Evolutionary conservation across 257 asterid genomes (phyloP), one percentile per base, ranked within the genome.

Genomic region (Solanum pennellii): DNA sequence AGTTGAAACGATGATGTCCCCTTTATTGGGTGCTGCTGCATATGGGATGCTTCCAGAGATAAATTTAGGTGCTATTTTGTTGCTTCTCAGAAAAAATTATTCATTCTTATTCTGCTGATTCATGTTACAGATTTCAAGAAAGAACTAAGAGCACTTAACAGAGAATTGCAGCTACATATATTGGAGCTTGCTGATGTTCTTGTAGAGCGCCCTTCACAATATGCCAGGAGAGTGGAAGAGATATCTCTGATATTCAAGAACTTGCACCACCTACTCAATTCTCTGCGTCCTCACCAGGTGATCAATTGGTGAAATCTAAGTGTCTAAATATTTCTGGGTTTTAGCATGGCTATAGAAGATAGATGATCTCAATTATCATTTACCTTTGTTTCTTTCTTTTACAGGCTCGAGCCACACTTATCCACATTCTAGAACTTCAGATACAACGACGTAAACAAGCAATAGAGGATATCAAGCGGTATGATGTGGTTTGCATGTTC

Each of bases 251-350:
- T 97, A 89, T 95, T 94, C 91, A 96, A 97, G 93, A 97, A 97
- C 87, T 87, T 97, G 90, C 96, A 96, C 89, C 99, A 96, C 92
- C 97, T 97, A 89, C 98, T 97, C 88, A 97, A 97, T 89, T 94
- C 99, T 68, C 87, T 95, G 79, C 98, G 99, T 12, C 99, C 99
- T 18, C 99, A 97, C 92, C 99, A 96, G 98, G 99, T 95, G 73
- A 89, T 72, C 68, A 82, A 74, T 49, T 82, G 29, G 45, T 29
- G 85, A 80, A 80, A 80, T 29, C 42, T 14, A 20, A 49, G 27
- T 80, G 23, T 49, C 27, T 42, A 18, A 49, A 82, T 3, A 29
- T 49, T 47, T 31, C 44, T 65, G 13, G 21, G 29, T 82, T 20
- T 47, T 29, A 82, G 85, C 45, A 29, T 47, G 20, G 45, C 23